Evolutionary conservation across 2,329 filamentous ascomycete species (phyloP).

Genomic region (Mycosphaerella arachidis): DNA sequence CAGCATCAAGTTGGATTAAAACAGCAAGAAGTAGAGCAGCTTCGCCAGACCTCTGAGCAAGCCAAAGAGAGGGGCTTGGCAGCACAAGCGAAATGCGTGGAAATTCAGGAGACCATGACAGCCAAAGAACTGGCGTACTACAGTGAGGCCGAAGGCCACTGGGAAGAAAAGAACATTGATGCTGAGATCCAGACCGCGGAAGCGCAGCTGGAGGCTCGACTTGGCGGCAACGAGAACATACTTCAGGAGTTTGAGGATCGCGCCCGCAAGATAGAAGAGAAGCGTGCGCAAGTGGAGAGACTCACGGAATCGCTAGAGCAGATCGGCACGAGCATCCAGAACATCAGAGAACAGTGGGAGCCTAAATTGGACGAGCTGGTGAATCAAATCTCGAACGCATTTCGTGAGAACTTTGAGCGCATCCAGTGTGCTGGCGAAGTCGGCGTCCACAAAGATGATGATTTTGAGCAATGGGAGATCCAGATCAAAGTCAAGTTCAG

Average conservation of each 20-base stretch:
- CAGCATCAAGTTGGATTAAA: slow-evolving; percentile 48
- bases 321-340: slow-evolving; percentile 56
- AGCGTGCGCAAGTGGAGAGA: slow-evolving; percentile 50
- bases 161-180: slow-evolving; percentile 56
- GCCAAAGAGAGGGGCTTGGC: slow-evolving; percentile 6
- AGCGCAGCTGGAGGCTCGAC: slow-evolving; percentile 73
- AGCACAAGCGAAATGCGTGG: slow-evolving; percentile 17
- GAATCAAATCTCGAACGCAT: slow-evolving; percentile 78
- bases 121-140: slow-evolving; percentile 26
- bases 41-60: slow-evolving; percentile 23
- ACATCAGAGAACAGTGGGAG: slow-evolving; percentile 73
- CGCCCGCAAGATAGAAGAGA: slow-evolving; percentile 62
- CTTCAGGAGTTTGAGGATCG: slow-evolving; percentile 74
- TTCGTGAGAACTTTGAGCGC: slow-evolving; percentile 86
- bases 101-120: slow-evolving; percentile 21
- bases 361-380: slow-evolving; percentile 75
- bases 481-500: slow-evolving; percentile 94
- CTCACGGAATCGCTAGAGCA: slow-evolving; percentile 53
- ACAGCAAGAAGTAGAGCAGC: slow-evolving; percentile 39
- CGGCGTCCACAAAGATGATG: slow-evolving; percentile 73
- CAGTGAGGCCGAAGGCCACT: slow-evolving; percentile 32
- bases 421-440: slow-evolving; percentile 95
- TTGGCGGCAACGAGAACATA: slow-evolving; percentile 64
- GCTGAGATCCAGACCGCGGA: slow-evolving; percentile 69
- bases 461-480: slow-evolving; percentile 92